Evolutionary conservation across 2,329 filamentous ascomycete genomes (phyloP).

Genomic region (Dothistroma pini): DNA sequence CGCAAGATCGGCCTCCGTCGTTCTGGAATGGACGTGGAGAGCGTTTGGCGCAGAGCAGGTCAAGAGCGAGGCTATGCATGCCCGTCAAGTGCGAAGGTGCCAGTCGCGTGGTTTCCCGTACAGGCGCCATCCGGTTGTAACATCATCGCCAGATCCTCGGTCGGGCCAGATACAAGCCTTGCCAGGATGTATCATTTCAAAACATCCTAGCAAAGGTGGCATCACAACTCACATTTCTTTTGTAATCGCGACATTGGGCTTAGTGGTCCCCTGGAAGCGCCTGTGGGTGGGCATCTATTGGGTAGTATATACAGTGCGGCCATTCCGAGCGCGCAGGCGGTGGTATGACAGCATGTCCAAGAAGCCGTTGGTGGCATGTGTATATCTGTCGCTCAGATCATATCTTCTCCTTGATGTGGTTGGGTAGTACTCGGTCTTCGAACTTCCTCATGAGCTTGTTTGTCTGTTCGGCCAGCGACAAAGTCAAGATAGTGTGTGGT

Average conservation of each 20-base stretch:
- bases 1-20: neutral
- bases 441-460: conserved; percentile 84
- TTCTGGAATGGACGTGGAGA: neutral
- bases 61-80: neutral
- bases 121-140: neutral
- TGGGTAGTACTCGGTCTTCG: conserved; percentile 55
- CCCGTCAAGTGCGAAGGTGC: neutral
- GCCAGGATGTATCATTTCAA: neutral
- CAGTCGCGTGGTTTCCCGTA: neutral
- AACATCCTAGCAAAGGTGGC: neutral
- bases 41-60: neutral
- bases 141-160: neutral
- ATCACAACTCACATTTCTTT: neutral
- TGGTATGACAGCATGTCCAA: conserved; percentile 7
- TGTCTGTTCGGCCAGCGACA: conserved; percentile 93
- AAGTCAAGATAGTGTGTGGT: conserved; percentile 78
- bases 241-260: neutral
- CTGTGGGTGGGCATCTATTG: neutral
- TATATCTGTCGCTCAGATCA: conserved; percentile 3
- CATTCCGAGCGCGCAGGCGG: neutral
- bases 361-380: neutral
- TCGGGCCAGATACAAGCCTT: neutral
- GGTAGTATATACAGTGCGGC: conserved; percentile 6
- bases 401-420: conserved; percentile 28
- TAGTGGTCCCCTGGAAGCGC: neutral